Evolutionary conservation across 192 early-diverging fungal species (phyloP).

Genomic region (Coemansia sp.): DNA sequence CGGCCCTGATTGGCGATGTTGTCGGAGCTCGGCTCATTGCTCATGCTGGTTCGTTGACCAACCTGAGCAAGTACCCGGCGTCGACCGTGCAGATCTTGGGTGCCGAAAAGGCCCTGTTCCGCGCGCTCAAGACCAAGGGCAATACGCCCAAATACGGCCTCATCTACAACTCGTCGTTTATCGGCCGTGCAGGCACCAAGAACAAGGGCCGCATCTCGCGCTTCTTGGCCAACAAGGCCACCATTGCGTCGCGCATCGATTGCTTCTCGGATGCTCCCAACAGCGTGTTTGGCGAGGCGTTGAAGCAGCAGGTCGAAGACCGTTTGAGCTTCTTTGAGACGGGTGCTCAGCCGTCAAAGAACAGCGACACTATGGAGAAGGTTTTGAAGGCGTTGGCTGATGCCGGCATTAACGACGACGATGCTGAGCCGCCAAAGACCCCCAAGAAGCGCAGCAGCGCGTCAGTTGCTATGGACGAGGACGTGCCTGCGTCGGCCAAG

Average conservation of each 20-base stretch:
- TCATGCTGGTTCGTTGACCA: constrained; percentile 95
- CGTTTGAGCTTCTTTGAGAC: constrained; percentile 93
- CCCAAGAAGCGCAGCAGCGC: constrained; percentile 55
- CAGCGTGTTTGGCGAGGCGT: constrained; percentile 87
- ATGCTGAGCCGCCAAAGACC: constrained; percentile 14
- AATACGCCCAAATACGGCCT: constrained; percentile 99
- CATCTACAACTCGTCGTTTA: constrained; percentile 94
- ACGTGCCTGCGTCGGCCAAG: constrained; percentile 40
- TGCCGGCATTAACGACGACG: constrained; percentile 59
- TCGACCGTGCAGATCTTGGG: constrained; percentile 99
- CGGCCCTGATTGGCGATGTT: constrained; percentile 95
- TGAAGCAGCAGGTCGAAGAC: constrained; percentile 95
- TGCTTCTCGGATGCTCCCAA: constrained; percentile 90
- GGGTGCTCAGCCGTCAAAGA: constrained; percentile 82
- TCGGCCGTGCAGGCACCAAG: constrained; percentile 95
- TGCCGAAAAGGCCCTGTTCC: constrained; percentile 99
- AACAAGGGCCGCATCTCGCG: constrained; percentile 98
- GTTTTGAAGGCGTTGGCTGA: constrained; percentile 67
- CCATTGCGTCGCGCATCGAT: constrained; percentile 87
- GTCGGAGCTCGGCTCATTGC: constrained; percentile 97
- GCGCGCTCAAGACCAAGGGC: constrained; percentile 97
- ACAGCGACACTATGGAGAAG: constrained; percentile 92
- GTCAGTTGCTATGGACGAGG: constrained; percentile 36
- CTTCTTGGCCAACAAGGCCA: constrained; percentile 86
- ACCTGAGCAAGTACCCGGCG: constrained; percentile 96